Percentiles rank a stretch among this genome's conserved stretches.
Evolutionary conservation across 169 alveolate genomes (phyloP).

Genomic region (Babesia microti): DNA sequence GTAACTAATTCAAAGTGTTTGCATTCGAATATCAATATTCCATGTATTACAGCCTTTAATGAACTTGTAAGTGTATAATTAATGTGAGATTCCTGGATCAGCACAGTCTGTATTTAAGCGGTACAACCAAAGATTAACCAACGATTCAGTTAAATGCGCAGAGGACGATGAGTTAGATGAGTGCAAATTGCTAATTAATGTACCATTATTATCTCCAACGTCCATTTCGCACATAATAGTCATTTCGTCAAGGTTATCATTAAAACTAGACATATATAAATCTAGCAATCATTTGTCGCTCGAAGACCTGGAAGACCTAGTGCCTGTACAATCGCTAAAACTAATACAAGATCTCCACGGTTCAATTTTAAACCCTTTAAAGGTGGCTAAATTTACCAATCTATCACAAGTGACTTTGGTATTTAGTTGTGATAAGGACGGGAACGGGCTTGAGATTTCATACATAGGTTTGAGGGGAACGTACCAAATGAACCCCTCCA

Average conservation of each 20-base stretch:
- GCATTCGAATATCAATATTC: conserved; percentile 24
- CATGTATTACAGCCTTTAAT: conserved; percentile 31
- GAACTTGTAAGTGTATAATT: background rate
- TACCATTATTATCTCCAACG: conserved; percentile 32
- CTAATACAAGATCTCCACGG: conserved; percentile 47
- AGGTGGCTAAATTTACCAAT: conserved; percentile 24
- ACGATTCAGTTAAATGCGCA: conserved; percentile 2
- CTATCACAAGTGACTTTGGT: conserved; percentile 19
- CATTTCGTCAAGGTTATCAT: conserved; percentile 11
- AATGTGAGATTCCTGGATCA: conserved; percentile 9
- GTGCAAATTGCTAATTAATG: conserved; percentile 30
- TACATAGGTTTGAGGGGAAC: conserved; percentile 45
- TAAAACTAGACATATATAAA: conserved; percentile 14
- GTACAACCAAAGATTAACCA: conserved; percentile 13
- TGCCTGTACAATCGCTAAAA: conserved; percentile 23
- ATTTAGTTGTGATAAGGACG: conserved; percentile 9
- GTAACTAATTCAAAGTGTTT: conserved; percentile 27
- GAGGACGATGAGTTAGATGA: conserved; percentile 27
- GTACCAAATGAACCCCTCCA: conserved; percentile 5
- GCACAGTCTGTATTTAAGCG: conserved; percentile 30
- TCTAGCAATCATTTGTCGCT: conserved; percentile 34
- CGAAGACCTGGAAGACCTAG: conserved; percentile 34
- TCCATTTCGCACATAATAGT: conserved; percentile 28
- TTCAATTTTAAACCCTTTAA: conserved; percentile 24
- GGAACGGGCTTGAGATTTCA: conserved; percentile 7